phyloP scores from a whole-genome alignment of 116 monocot genomes.

The Dioscorea cayenensis region DNA sequence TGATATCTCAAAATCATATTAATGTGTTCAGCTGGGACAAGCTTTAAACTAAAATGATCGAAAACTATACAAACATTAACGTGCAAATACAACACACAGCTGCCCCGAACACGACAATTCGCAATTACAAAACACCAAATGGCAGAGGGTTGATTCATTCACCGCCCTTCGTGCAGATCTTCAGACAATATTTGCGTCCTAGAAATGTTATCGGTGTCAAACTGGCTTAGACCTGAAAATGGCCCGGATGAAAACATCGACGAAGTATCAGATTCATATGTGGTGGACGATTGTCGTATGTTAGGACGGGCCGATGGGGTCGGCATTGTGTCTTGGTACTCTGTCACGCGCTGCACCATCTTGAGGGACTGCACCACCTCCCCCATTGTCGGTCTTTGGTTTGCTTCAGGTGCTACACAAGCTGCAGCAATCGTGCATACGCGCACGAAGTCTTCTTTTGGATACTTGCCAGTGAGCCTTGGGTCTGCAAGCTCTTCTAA shows the following conservation, averaged over 20 bases:
- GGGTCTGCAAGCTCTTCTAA: constrained; percentile 82
- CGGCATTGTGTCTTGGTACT: constrained; percentile 51
- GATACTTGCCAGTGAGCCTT: constrained; percentile 65
- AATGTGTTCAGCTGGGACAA: too few species aligned
- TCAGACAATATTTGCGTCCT: constrained; percentile 78
- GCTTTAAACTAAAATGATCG: too few species aligned
- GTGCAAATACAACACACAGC: not conserved
- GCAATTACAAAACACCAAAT: not conserved
- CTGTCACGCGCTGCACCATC: constrained; percentile 76
- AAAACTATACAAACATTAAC: not conserved
- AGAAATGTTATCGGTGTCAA: constrained; percentile 77
- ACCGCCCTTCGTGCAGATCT: constrained; percentile 95
- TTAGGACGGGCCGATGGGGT: constrained; percentile 40
- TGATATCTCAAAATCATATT: too few species aligned
- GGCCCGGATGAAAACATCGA: constrained; percentile 98
- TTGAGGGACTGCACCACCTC: constrained; percentile 99
- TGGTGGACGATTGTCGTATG: constrained; percentile 53
- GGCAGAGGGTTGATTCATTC: constrained; percentile 13
- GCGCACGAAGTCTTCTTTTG: constrained; percentile 82
- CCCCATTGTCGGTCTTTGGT: constrained; percentile 94
- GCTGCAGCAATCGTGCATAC: constrained; percentile 97
- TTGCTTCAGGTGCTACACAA: constrained; percentile 87
- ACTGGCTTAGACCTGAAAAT: constrained; percentile 71
- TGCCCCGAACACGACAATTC: not conserved
- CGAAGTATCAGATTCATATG: constrained; percentile 79